Evolutionary conservation across 345 rosid species (phyloP), one percentile per base, ranked within the genome.

Genomic region (Iberis pinnata): DNA sequence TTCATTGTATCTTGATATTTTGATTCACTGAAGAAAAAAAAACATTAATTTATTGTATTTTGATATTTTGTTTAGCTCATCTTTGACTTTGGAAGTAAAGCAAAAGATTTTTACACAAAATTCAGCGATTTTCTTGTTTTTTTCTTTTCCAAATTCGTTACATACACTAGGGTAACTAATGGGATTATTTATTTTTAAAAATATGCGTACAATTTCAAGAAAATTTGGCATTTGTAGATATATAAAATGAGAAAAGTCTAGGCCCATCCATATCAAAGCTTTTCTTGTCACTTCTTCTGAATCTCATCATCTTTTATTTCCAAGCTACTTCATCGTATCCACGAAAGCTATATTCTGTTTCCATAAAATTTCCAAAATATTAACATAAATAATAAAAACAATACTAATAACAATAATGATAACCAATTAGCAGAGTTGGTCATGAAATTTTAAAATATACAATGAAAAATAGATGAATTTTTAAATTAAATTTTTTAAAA

Each of bases 271-370:
- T 22, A 22, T 22, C 13, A 22, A 56, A 64, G 56, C 63, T 57
- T 54, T 24, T 36, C 12, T 67, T 39, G 56, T 60, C 67, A 60
- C 52, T 41, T 60, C 57, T 53, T 60, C 25, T 47, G 66, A 74
- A 75, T 75, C 78, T 71, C 62, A 73, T 79, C 82, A 81, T 80
- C 75, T 77, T 67, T 73, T 74, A 61, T 80, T 61, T 65, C 79
- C 64, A 73, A 54, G 72, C 79, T 70, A 76, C 65, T 77, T 72
- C 58, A 68, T 67, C 57, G 61, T 66, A 72, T 79, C 58, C 52
- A 75, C 69, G 70, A 78, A 63, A 64, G 71, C 66, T 58, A 67
- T 75, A 60, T 75, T 79, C 87, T 85, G 80, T 60, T 47, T 37
- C 36, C 48, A 65, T 24, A 3, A 31, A 19, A 19, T 24, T 16